Evolutionary conservation across 306 rosid species (phyloP).

Genomic region (Carpinus fangiana): DNA sequence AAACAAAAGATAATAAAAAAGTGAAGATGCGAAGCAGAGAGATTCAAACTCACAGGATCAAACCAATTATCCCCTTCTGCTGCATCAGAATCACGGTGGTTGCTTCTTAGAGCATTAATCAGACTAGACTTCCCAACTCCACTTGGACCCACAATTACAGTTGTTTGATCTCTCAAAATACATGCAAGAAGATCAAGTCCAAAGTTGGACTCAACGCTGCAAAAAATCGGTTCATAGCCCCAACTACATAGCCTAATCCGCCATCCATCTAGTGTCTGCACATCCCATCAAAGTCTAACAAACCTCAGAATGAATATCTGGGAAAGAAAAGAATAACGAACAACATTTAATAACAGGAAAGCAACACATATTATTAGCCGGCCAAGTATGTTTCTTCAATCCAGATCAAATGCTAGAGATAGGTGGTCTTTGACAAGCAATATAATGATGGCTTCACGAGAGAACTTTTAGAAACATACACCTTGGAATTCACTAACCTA

Average conservation of each 20-base stretch:
- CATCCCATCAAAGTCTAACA: constrained; percentile 20
- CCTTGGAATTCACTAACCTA: not conserved
- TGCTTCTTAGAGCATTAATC: constrained; percentile 80
- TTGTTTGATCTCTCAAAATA: constrained; percentile 73
- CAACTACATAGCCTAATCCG: constrained; percentile 68
- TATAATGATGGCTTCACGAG: not conserved
- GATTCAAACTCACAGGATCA: constrained; percentile 61
- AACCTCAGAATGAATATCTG: constrained; percentile 6
- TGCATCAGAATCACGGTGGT: constrained; percentile 36
- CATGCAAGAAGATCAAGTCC: constrained; percentile 78
- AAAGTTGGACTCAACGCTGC: constrained; percentile 73
- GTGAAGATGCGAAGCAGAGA: constrained; percentile 2
- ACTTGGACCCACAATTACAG: constrained; percentile 90
- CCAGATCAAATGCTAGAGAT: not conserved
- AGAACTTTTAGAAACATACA: not conserved
- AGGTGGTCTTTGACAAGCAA: not conserved
- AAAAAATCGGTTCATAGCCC: constrained; percentile 83
- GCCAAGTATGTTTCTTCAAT: not conserved
- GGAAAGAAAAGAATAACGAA: constrained; percentile 11
- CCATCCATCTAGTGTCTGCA: constrained; percentile 67
- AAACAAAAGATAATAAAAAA: constrained; percentile 12
- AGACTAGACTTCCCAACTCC: constrained; percentile 97
- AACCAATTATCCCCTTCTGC: constrained; percentile 66
- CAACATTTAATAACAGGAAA: not conserved
- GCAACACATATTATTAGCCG: not conserved